A percentile compares a stretch with the other conserved stretches of the same genome.
These are phyloP conservation scores for Dothidotthia symphoricarpi DNA, from an alignment of 2,329 filamentous ascomycete species.

Conservation along the genomic window DNA sequence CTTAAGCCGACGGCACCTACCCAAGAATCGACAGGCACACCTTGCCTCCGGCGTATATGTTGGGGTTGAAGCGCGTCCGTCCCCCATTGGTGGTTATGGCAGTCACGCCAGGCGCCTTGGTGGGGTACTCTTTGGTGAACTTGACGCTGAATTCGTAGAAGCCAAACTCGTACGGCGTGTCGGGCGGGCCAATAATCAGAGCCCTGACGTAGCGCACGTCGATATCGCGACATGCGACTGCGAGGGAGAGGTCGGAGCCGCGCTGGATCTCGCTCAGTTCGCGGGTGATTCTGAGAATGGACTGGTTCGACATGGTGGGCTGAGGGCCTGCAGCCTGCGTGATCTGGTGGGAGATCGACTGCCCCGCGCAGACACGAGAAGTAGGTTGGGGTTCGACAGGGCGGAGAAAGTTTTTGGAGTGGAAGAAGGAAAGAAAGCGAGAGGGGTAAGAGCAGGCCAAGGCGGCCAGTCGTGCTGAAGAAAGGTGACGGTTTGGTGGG, in stretches of 20 bases:
- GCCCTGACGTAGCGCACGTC: conserved; percentile 87
- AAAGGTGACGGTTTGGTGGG: no score
- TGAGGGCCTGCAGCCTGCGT: conserved; percentile 3
- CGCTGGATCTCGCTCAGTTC: conserved; percentile 85
- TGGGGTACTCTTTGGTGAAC: conserved; percentile 83
- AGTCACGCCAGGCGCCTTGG: conserved; percentile 58
- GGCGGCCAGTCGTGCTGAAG: no score
- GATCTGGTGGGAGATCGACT: conserved; percentile 1
- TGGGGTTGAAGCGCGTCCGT: conserved; percentile 88
- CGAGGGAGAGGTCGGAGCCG: conserved; percentile 79
- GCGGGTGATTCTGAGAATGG: conserved; percentile 83
- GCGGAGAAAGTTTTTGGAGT: no score
- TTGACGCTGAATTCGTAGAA: conserved; percentile 90
- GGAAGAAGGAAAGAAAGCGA: no score
- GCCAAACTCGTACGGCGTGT: conserved; percentile 94
- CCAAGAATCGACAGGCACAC: conserved; percentile 93
- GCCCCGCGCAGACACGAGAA: no score
- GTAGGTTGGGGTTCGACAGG: no score
- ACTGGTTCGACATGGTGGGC: conserved; percentile 70
- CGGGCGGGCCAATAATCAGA: conserved; percentile 86
- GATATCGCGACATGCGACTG: conserved; percentile 80
- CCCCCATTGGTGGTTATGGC: conserved; percentile 87
- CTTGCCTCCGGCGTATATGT: conserved; percentile 88
- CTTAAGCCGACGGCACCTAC: conserved; percentile 48
- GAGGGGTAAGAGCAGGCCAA: no score